Evolutionary conservation across 2,329 filamentous ascomycete genomes (phyloP).

Genomic region (Trichophyton equinum): DNA sequence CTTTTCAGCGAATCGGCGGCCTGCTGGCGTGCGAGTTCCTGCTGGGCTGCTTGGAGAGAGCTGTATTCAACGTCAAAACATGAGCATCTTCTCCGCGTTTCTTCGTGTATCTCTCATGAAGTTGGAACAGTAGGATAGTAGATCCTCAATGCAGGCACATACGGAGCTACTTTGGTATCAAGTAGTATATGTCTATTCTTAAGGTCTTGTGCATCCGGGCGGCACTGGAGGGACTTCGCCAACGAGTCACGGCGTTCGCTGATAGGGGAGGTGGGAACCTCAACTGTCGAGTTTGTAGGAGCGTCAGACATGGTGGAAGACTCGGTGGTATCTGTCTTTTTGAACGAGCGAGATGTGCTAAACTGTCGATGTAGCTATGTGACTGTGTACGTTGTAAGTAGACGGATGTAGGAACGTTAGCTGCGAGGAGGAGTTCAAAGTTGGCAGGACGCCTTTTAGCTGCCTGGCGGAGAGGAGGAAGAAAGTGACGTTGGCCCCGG

Average conservation of each 20-base stretch:
- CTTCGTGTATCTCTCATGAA: neutral
- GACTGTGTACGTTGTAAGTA: neutral
- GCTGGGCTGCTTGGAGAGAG: slow-evolving; percentile 45
- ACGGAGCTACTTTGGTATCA: slow-evolving; percentile 56
- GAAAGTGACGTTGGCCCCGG: neutral
- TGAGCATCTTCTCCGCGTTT: neutral
- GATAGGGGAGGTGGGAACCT: slow-evolving; percentile 47
- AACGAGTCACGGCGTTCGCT: slow-evolving; percentile 50
- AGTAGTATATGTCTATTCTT: slow-evolving; percentile 57
- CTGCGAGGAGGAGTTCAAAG: neutral
- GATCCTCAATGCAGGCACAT: slow-evolving; percentile 18
- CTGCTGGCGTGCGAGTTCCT: slow-evolving; percentile 53
- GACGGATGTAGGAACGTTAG: neutral
- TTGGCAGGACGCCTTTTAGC: neutral
- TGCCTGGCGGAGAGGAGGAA: neutral
- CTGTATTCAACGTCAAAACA: slow-evolving; percentile 1
- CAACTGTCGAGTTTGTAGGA: slow-evolving; percentile 25
- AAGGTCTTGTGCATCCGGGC: slow-evolving; percentile 53
- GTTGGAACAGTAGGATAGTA: neutral
- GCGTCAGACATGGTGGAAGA: neutral
- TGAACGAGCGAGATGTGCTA: neutral
- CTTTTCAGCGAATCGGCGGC: slow-evolving; percentile 53
- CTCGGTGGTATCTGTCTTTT: neutral
- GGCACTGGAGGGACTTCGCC: slow-evolving; percentile 58
- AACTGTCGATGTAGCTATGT: neutral